These are phyloP conservation scores for Chaetomium strumarium DNA, from an alignment of 2,329 filamentous ascomycete genomes.

Conservation along the genomic window DNA sequence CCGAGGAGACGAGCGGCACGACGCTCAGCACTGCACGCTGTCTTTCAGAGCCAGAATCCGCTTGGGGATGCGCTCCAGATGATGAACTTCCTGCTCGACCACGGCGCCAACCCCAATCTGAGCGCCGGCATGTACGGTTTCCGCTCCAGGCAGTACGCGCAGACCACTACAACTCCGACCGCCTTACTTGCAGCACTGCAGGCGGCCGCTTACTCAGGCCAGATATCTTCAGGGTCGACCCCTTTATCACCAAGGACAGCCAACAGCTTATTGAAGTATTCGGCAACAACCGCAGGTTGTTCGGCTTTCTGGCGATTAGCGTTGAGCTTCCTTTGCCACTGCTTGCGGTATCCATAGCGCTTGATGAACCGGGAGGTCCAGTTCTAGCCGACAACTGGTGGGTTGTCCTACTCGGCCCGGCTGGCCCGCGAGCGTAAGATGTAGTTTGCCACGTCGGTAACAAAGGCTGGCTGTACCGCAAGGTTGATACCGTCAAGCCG, in stretches of 20 bases:
- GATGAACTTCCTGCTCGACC: background rate
- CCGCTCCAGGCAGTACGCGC: background rate
- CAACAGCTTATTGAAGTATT: background rate
- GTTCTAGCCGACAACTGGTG: background rate
- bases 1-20: background rate
- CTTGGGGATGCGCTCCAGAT: background rate
- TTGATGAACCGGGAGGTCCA: slow-evolving; percentile 1
- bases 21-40: background rate
- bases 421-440: background rate
- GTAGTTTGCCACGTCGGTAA: background rate
- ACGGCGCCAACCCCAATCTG: background rate
- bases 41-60: background rate
- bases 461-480: background rate
- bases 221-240: background rate
- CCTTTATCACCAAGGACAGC: background rate
- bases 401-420: background rate
- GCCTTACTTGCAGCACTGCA: background rate
- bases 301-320: background rate
- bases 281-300: background rate
- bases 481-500: background rate
- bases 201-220: background rate
- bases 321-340: background rate
- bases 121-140: background rate
- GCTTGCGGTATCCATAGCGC: background rate
- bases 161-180: background rate